Evolutionary conservation across 148 eudicot genomes (phyloP).

Genomic region (Beta vulgaris): DNA sequence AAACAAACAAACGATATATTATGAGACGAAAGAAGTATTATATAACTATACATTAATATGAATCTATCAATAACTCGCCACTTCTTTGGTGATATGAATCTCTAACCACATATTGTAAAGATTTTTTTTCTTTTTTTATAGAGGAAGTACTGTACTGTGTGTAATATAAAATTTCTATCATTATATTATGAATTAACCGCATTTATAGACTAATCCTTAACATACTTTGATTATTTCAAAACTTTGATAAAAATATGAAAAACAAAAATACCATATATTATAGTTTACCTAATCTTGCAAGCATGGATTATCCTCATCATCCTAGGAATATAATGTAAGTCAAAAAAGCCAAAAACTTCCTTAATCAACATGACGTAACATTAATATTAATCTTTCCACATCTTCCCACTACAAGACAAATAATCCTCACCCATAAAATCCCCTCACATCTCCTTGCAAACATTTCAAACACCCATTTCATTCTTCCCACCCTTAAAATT

Average conservation of each 20-base stretch:
- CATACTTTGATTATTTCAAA: conserved; percentile 9
- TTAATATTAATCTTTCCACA: background rate
- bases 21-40: too few species aligned
- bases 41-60: too few species aligned
- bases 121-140: too few species aligned
- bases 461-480: conserved; percentile 54
- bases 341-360: conserved; percentile 12
- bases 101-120: too few species aligned
- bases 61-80: too few species aligned
- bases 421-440: conserved; percentile 38
- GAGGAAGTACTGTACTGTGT: too few species aligned
- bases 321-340: conserved; percentile 19
- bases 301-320: conserved; percentile 26
- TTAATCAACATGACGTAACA: conserved; percentile 19
- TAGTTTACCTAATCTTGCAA: conserved; percentile 24
- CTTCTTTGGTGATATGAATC: too few species aligned
- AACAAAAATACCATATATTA: background rate
- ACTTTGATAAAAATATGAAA: background rate
- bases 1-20: too few species aligned
- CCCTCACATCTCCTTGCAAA: conserved; percentile 45
- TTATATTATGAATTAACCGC: background rate
- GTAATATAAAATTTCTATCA: background rate
- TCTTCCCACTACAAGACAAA: conserved; percentile 45
- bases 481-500: background rate
- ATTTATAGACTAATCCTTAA: background rate